These are phyloP conservation scores for Geotrichum macrosporum DNA, from an alignment of 1,139 yeast species.

Conservation along the genomic window DNA sequence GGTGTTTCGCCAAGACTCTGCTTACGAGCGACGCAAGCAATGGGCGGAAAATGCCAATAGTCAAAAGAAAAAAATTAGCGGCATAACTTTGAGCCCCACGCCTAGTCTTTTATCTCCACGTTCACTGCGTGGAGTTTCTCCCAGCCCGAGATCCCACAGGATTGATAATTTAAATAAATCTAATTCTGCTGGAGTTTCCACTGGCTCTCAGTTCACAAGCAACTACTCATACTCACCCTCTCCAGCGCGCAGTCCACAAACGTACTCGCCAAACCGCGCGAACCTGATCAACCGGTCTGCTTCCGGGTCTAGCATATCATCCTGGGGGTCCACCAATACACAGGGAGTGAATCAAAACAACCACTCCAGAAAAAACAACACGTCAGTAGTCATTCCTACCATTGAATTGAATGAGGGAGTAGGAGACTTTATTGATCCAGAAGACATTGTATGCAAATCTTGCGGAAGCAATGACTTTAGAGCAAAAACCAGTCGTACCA, in stretches of 20 bases:
- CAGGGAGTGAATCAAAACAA: background rate
- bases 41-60: constrained; percentile 15
- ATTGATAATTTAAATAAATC: constrained; percentile 2
- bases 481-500: constrained; percentile 12
- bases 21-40: constrained; percentile 37
- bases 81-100: constrained; percentile 11
- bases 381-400: background rate
- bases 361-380: background rate
- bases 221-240: too few species aligned
- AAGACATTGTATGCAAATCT: constrained; percentile 10
- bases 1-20: constrained; percentile 76
- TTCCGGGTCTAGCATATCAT: constrained; percentile 12
- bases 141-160: constrained; percentile 5
- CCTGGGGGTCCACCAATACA: constrained; percentile 9
- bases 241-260: too few species aligned
- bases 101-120: constrained; percentile 1
- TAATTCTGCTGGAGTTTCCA: too few species aligned
- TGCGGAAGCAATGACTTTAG: constrained; percentile 17
- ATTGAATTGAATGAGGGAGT: background rate
- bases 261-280: too few species aligned
- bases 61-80: constrained; percentile 11
- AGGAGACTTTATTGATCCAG: constrained; percentile 3
- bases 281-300: background rate
- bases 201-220: too few species aligned
- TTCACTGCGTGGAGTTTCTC: constrained; percentile 6